phyloP scores from a whole-genome alignment of 371 early-diverging fungal genomes.

The Rhizomucor miehei region DNA sequence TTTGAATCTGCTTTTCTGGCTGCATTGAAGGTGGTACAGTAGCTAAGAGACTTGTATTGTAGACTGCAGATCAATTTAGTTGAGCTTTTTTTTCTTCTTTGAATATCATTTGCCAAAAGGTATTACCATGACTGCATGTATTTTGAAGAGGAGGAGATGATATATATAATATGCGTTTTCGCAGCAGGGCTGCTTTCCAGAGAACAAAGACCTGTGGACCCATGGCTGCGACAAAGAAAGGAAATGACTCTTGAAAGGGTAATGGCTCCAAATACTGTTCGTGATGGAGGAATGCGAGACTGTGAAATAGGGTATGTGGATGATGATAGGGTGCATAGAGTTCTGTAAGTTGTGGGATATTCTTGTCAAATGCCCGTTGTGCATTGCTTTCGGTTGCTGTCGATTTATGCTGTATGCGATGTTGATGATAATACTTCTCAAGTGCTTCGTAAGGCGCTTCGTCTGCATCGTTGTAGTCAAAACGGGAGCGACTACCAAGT shows the following conservation, averaged over 20 bases:
- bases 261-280: not conserved
- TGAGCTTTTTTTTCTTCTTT: too few species aligned
- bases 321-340: not conserved
- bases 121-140: constrained; percentile 53
- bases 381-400: too few species aligned
- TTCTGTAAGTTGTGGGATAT: too few species aligned
- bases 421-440: too few species aligned
- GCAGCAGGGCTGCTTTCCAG: constrained; percentile 58
- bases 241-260: constrained; percentile 13
- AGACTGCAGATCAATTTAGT: too few species aligned
- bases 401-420: constrained; percentile 3
- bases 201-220: constrained; percentile 55
- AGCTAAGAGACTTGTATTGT: constrained; percentile 31
- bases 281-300: not conserved
- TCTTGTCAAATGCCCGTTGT: too few species aligned
- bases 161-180: constrained; percentile 53
- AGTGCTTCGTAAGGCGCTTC: not conserved
- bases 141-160: constrained; percentile 48
- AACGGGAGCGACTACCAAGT: too few species aligned
- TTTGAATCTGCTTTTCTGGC: constrained; percentile 7
- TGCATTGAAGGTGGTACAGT: constrained; percentile 14
- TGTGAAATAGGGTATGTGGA: constrained; percentile 1
- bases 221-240: constrained; percentile 36
- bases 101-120: too few species aligned
- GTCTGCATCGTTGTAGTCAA: too few species aligned